Base-by-base conservation (phyloP, 208 protist species). In the Borovskyia barvae region DNA sequence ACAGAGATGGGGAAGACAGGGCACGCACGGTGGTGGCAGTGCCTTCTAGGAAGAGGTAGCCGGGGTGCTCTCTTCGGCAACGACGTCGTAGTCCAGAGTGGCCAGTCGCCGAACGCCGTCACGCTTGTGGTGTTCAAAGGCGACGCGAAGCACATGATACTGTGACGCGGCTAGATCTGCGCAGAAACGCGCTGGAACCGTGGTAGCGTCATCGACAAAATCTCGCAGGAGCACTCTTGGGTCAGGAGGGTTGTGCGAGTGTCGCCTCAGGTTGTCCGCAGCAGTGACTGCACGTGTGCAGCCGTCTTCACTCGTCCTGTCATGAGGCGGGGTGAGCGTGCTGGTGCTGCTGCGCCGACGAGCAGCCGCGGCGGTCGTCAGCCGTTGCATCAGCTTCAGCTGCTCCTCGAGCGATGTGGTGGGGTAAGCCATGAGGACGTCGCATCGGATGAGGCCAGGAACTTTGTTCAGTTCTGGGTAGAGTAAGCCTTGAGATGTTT, bases 381-480 rank as follows among this genome's bases (percentile, higher is more conserved):
- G 37, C 0, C 29, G 52, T 11, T 50, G 51, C 77, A 91, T 88
- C 28, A 87, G 25, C 20, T 53, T 56, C 30, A 54, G 24, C 54
- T 88, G 82, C 55, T 78, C 66, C 15, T 37, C 41, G 3, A 80
- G 33, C 2, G 71, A 39, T 45, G 74, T 70, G 19, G 53, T 50
- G 7, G 67, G 64, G 51, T 85, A 89, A 0, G 78, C 77, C 69
- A 90, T 86, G 42, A 93, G 53, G 33, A 93, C 81, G 62, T 93
- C 87, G 52, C 80, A 82, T 1, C 84, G 83, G 3, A 90, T 43
- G 15, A 75, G n/a, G 12, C 70, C 75, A 0, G 82, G 74, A 19
- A 91, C 42, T 11, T 33, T 14, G 17, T 43, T 33, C 29, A 90
- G 45, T 36, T 49, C 55, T 0, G 61, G 56, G 24, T 69, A 59